Evolutionary conservation across 1,139 yeast genomes (phyloP).

Genomic region (Arxiozyma bovina): DNA sequence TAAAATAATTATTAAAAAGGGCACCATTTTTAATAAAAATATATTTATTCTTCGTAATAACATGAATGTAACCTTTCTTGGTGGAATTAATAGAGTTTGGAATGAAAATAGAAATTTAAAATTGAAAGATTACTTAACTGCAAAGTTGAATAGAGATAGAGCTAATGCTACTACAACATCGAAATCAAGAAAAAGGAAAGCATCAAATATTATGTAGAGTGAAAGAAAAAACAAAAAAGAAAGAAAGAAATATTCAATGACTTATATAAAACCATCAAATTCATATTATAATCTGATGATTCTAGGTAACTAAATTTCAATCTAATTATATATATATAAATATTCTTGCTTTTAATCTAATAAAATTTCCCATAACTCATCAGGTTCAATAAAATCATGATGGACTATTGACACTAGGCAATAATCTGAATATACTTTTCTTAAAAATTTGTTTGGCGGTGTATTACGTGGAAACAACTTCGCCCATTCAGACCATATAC

Average conservation of each 20-base stretch:
- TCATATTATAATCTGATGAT: background rate
- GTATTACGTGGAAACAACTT: conserved; percentile 48
- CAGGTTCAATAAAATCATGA: conserved; percentile 70
- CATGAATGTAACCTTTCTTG: conserved; percentile 18
- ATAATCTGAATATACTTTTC: conserved; percentile 51
- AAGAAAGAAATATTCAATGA: background rate
- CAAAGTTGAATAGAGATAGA: conserved; percentile 17
- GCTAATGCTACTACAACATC: conserved; percentile 1
- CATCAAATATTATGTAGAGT: background rate
- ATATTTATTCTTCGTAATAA: conserved; percentile 20
- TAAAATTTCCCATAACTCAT: conserved; percentile 68
- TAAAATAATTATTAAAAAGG: conserved; percentile 22
- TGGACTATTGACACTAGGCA: conserved; percentile 75
- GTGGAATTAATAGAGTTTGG: conserved; percentile 28
- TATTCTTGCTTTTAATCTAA: conserved; percentile 12
- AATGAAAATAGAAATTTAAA: conserved; percentile 25
- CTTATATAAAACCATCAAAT: no score
- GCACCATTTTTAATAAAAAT: conserved; percentile 25
- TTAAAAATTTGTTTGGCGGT: conserved; percentile 50
- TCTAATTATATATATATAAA: background rate
- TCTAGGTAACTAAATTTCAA: background rate
- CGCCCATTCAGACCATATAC: conserved; percentile 89
- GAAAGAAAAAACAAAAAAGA: background rate
- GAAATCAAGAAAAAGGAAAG: conserved; percentile 9
- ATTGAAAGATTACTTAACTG: conserved; percentile 22